A percentile compares a stretch with the other conserved stretches of the same genome.
phyloP scores from a whole-genome alignment of 164 flowering plant species.

The Magnolia changhungtana region DNA sequence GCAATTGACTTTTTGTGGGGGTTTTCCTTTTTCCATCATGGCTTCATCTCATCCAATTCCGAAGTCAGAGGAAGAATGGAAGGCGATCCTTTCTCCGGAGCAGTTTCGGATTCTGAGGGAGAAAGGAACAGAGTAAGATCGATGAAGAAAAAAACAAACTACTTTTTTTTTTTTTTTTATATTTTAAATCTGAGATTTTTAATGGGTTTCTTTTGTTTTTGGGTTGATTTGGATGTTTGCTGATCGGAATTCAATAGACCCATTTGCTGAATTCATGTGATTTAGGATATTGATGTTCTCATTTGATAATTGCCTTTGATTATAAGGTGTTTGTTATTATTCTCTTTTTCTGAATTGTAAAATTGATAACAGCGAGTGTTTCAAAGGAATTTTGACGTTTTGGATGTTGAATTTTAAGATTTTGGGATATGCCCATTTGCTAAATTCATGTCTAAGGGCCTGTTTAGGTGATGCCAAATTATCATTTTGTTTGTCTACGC shows the following conservation, averaged over 20 bases:
- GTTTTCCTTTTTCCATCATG: constrained; percentile 11
- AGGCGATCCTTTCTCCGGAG: constrained; percentile 68
- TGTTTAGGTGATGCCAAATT: no score
- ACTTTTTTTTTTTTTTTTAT: not conserved
- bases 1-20: not conserved
- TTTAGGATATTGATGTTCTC: not conserved
- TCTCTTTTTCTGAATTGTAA: not conserved
- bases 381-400: no score
- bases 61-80: constrained; percentile 83
- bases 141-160: not conserved
- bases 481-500: no score
- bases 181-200: not conserved
- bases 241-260: not conserved
- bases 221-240: not conserved
- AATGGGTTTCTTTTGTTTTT: not conserved
- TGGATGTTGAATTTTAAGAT: no score
- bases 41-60: constrained; percentile 37
- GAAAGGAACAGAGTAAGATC: constrained; percentile 74
- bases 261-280: not conserved
- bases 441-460: no score
- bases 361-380: no score
- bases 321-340: not conserved
- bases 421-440: no score
- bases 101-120: constrained; percentile 67
- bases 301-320: not conserved